Conservation (phyloP, 768 basidiomycete genomes). For the Sistotremastrum niveocremeum region DNA sequence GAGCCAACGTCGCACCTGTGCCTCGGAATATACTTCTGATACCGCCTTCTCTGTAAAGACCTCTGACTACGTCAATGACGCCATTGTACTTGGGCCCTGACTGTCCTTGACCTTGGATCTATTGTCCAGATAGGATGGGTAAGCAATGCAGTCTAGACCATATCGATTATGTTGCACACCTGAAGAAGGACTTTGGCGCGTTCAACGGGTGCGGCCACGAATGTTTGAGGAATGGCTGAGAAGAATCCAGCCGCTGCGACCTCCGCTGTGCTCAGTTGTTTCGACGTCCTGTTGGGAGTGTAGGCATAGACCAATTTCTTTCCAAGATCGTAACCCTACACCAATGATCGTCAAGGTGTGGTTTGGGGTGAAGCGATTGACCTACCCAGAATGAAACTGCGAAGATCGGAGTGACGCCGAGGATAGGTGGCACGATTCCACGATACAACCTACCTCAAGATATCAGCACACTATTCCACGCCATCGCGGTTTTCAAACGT, state of each 20-base stretch:
- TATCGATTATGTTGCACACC: constrained; percentile 24
- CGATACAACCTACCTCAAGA: constrained; percentile 57
- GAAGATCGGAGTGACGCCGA: constrained; percentile 96
- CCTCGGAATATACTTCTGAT: constrained; percentile 85
- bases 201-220: constrained; percentile 92
- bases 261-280: constrained; percentile 56
- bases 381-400: constrained; percentile 95
- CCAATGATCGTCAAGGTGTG: background rate
- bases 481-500: constrained; percentile 9
- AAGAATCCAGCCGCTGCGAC: constrained; percentile 89
- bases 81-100: constrained; percentile 69
- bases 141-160: constrained; percentile 2
- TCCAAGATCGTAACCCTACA: constrained; percentile 83
- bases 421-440: constrained; percentile 83
- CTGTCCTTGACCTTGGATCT: constrained; percentile 83
- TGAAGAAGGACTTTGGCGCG: constrained; percentile 93
- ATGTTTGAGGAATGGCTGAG: constrained; percentile 82
- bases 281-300: constrained; percentile 65
- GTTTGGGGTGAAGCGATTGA: background rate
- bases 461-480: background rate
- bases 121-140: constrained; percentile 10
- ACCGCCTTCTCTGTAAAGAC: constrained; percentile 91
- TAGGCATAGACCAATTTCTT: constrained; percentile 68
- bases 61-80: constrained; percentile 78
- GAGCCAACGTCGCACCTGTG: constrained; percentile 80